Evolutionary conservation across 208 protist species (phyloP), one percentile per base, ranked within the genome.

Genomic region (Kentomonas sorsogonicus): DNA sequence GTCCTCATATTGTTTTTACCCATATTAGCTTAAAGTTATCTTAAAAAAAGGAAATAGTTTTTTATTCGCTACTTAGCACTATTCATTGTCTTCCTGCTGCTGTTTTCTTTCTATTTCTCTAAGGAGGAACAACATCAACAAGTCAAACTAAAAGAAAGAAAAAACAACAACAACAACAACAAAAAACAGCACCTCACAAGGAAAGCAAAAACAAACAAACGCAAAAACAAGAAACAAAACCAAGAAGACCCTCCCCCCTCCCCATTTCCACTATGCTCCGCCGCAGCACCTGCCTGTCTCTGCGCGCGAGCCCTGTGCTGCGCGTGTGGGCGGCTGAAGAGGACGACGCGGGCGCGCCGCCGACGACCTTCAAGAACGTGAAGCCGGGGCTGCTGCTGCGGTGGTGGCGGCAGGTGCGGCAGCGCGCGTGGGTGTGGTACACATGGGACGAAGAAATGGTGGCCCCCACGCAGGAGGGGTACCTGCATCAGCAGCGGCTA

Each of bases 361-460:
- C 73, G 30, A 94, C 87, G 1, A 94, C 87, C 31, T 94, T 94
- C 69, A 90, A 91, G 60, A 94, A 94, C 44, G 87, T 94, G 27
- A 90, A 90, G 69, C 87, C 87, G 0, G 84, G 84, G 16, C 61
- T 64, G 1, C 53, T 94, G 33, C 72, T 94, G 59, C 78, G 87
- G 15, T 75, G 87, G 54, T 91, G 87, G 84, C 75, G 87, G 0
- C 87, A 94, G 63, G 79, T 94, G 30, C 84, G 87, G 13, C 87
- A 94, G 33, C 83, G 87, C 18, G 63, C 82, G 38, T 94, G 87
- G 82, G 65, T 94, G 0, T 43, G 73, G 25, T 94, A 76, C 67
- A 89, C 82, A 30, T 90, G 82, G 83, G 87, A 94, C 64, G 87
- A 94, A 73, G 87, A 94, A 60, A 90, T 75, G 79, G 69, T 69